Conservation (phyloP, 192 early-diverging fungal genomes). For the Coemansia sp. region DNA sequence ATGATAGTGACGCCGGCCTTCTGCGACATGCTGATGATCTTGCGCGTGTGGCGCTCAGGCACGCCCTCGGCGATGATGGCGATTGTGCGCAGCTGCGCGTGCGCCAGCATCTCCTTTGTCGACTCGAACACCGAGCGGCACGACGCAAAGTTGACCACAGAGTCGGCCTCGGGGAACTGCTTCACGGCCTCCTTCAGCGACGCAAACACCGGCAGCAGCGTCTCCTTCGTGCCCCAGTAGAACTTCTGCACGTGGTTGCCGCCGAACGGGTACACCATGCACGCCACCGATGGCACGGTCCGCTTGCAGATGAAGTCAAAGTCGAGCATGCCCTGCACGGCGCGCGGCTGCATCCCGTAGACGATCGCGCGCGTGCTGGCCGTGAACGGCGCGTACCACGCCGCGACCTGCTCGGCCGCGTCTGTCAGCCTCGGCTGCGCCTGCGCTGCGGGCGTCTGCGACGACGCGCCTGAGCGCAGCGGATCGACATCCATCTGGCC, state of each 20-base stretch:
- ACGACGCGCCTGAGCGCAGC: conserved; percentile 25
- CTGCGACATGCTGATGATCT: conserved; percentile 84
- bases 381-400: conserved; percentile 80
- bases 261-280: conserved; percentile 99
- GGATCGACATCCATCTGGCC: conserved; percentile 45
- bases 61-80: conserved; percentile 99
- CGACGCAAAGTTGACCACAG: conserved; percentile 98
- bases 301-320: conserved; percentile 99
- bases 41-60: conserved; percentile 93
- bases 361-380: conserved; percentile 86
- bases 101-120: conserved; percentile 83
- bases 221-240: conserved; percentile 99
- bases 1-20: conserved; percentile 83
- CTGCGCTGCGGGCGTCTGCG: conserved; percentile 29
- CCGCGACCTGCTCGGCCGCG: conserved; percentile 31
- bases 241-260: conserved; percentile 99
- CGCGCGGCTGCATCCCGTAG: conserved; percentile 99
- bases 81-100: conserved; percentile 88
- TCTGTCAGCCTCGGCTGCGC: conserved; percentile 37
- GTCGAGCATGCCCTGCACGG: conserved; percentile 99
- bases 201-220: conserved; percentile 91
- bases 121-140: conserved; percentile 93
- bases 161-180: conserved; percentile 90
- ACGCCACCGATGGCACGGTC: conserved; percentile 86
- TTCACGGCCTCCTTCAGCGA: conserved; percentile 79